Evolutionary conservation across 2,329 filamentous ascomycete genomes (phyloP).

Genomic region (Apiospora kogelbergensis): DNA sequence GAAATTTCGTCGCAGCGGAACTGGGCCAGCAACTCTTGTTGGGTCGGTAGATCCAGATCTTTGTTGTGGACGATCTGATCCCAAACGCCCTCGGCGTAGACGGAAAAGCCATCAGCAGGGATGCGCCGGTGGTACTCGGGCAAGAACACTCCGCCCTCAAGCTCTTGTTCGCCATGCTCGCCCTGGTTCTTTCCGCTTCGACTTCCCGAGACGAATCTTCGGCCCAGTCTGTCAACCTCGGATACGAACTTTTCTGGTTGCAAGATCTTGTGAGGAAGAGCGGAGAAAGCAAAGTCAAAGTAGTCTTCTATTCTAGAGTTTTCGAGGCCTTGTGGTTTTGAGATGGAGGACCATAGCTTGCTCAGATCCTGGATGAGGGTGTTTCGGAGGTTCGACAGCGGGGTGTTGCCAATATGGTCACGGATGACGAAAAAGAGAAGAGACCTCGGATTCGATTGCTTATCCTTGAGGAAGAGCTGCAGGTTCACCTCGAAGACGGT

Average conservation of each 20-base stretch:
- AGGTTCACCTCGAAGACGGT: slow-evolving; percentile 99
- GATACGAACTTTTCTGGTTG: slow-evolving; percentile 87
- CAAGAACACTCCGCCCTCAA: slow-evolving; percentile 80
- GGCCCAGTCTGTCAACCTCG: slow-evolving; percentile 77
- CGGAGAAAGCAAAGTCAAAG: slow-evolving; percentile 97
- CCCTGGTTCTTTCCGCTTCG: slow-evolving; percentile 64
- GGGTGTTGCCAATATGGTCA: slow-evolving; percentile 91
- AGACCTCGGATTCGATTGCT: slow-evolving; percentile 85
- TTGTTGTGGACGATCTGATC: slow-evolving; percentile 99
- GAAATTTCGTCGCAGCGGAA: slow-evolving; percentile 98
- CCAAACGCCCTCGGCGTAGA: slow-evolving; percentile 94
- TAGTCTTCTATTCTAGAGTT: slow-evolving; percentile 91
- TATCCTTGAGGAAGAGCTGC: slow-evolving; percentile 94
- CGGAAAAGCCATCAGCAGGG: slow-evolving; percentile 92
- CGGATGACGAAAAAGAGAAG: slow-evolving; percentile 98
- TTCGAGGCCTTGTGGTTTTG: slow-evolving; percentile 87
- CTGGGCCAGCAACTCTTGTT: slow-evolving; percentile 94
- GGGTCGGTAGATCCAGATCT: slow-evolving; percentile 91
- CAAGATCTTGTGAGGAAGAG: slow-evolving; percentile 93
- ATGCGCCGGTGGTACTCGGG: slow-evolving; percentile 95
- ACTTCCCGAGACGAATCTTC: slow-evolving; percentile 80
- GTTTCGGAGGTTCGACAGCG: slow-evolving; percentile 83
- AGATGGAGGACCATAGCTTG: slow-evolving; percentile 89
- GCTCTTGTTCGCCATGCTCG: slow-evolving; percentile 66
- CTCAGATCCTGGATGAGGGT: slow-evolving; percentile 88